phyloP scores from a whole-genome alignment of 345 rosid genomes.

The Lepidium africanum region DNA sequence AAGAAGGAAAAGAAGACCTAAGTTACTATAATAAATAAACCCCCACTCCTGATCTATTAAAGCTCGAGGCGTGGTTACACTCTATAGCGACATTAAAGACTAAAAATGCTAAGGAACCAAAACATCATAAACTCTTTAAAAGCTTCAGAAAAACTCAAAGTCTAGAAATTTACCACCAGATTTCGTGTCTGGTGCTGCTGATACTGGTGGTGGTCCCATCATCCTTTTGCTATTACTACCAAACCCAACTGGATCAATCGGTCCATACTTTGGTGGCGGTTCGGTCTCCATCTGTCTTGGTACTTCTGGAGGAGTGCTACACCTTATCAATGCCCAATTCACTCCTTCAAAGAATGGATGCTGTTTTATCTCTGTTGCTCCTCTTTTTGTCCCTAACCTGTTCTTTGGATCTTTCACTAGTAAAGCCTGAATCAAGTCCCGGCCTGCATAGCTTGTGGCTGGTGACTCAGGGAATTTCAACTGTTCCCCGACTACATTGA shows the following conservation, averaged over 20 bases:
- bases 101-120: slow-evolving; percentile 16
- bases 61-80: slow-evolving; percentile 3
- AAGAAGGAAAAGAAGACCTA: neutral
- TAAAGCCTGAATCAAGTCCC: slow-evolving; percentile 79
- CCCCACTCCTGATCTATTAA: neutral
- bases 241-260: slow-evolving; percentile 56
- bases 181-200: slow-evolving; percentile 41
- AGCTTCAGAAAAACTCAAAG: slow-evolving; percentile 82
- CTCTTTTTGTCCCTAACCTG: slow-evolving; percentile 87
- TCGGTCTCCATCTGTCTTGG: slow-evolving; percentile 74
- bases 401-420: slow-evolving; percentile 92
- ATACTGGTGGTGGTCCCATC: slow-evolving; percentile 27
- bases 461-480: slow-evolving; percentile 87
- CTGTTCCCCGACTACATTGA: slow-evolving; percentile 93
- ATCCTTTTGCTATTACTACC: slow-evolving; percentile 68
- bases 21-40: neutral
- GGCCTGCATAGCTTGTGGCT: slow-evolving; percentile 71
- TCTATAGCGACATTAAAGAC: slow-evolving; percentile 5
- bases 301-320: slow-evolving; percentile 96
- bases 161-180: slow-evolving; percentile 89
- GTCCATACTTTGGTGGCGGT: slow-evolving; percentile 53
- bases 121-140: slow-evolving; percentile 7
- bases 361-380: slow-evolving; percentile 97
- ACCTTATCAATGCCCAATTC: slow-evolving; percentile 94
- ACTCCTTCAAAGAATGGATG: slow-evolving; percentile 96